Conservation (phyloP, 208 protist genomes). For the Herpetomonas muscarum region DNA sequence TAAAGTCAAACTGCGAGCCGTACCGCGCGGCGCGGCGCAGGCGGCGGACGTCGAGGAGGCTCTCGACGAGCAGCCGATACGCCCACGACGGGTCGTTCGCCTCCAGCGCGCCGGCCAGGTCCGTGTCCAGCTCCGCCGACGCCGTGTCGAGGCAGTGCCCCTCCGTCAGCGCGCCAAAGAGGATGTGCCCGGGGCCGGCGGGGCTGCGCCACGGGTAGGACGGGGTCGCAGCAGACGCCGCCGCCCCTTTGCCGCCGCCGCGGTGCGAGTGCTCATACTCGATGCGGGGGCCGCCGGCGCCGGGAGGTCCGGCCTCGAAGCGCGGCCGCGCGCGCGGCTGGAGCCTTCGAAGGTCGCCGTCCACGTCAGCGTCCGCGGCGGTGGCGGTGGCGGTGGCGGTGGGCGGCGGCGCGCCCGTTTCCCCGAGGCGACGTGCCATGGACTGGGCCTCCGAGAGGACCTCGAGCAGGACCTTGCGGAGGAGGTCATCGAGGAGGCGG, state of each 20-base stretch:
- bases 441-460: conserved; percentile 61
- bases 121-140: conserved; percentile 56
- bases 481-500: conserved; percentile 40
- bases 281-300: background rate
- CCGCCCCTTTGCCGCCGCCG: background rate
- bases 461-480: conserved; percentile 61
- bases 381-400: conserved; percentile 1
- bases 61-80: conserved; percentile 51
- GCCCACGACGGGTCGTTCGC: conserved; percentile 56
- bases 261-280: background rate
- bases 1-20: conserved; percentile 43
- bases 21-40: conserved; percentile 45
- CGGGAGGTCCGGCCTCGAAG: background rate
- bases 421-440: conserved; percentile 30
- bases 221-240: background rate
- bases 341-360: conserved; percentile 15
- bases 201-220: conserved; percentile 31
- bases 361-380: conserved; percentile 13
- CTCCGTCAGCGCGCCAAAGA: conserved; percentile 35
- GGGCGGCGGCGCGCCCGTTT: background rate
- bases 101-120: conserved; percentile 39
- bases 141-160: conserved; percentile 26
- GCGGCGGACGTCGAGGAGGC: conserved; percentile 70
- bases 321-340: conserved; percentile 15
- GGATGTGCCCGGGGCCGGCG: conserved; percentile 29